phyloP scores from a whole-genome alignment of 2,329 filamentous ascomycete genomes.

The Chaetomium sp. region DNA sequence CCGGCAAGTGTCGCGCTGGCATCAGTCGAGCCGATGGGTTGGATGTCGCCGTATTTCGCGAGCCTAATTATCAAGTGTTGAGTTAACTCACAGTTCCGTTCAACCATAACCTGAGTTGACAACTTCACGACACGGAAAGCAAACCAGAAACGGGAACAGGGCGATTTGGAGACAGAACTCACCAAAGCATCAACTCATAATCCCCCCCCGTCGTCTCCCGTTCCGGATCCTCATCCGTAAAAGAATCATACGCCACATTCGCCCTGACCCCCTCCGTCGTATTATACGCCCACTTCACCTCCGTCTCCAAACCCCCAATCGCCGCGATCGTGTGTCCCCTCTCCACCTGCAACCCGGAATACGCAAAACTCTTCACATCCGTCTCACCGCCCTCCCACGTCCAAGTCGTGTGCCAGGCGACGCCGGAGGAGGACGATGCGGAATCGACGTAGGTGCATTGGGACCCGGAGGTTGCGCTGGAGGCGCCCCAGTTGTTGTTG shows the following conservation, averaged over 20 bases:
- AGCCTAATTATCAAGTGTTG: constrained; percentile 31
- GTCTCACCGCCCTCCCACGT: constrained; percentile 34
- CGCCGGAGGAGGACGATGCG: constrained; percentile 25
- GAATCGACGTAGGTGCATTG: constrained; percentile 38
- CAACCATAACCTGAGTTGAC: too few relatives aligned
- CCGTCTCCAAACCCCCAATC: constrained; percentile 31
- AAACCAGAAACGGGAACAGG: too few relatives aligned
- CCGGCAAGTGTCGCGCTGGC: constrained; percentile 45
- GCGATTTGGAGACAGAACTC: not conserved
- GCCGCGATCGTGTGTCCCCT: constrained; percentile 27
- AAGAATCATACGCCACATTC: constrained; percentile 57
- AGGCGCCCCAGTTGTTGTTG: constrained; percentile 41
- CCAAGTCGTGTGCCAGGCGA: constrained; percentile 37
- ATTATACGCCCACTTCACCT: constrained; percentile 38
- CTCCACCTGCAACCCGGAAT: constrained; percentile 32
- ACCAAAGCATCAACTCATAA: constrained; percentile 63
- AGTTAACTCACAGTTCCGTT: too few relatives aligned
- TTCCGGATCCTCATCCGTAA: constrained; percentile 40
- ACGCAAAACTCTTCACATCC: constrained; percentile 41
- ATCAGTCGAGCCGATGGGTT: constrained; percentile 43
- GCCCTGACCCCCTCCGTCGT: constrained; percentile 41
- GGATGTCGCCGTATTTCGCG: constrained; percentile 51
- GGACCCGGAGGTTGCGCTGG: constrained; percentile 29
- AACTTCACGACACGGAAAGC: too few relatives aligned
- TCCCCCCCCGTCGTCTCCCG: constrained; percentile 32